These are phyloP conservation scores for Diaporthe aspalathi DNA, from an alignment of 2,329 filamentous ascomycete genomes.

Conservation along the genomic window DNA sequence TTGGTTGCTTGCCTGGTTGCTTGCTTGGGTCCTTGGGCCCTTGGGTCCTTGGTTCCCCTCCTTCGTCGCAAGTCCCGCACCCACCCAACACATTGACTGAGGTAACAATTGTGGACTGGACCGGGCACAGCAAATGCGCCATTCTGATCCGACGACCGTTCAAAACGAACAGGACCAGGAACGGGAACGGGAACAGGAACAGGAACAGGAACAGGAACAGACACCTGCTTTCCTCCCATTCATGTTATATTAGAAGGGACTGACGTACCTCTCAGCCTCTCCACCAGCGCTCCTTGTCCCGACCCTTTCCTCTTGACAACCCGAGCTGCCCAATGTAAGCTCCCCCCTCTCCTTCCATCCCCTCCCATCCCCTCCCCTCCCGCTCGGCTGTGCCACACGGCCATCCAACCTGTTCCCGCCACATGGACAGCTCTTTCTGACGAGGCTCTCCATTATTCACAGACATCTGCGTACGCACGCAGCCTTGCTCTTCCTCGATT, in stretches of 20 bases:
- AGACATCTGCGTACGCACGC: background rate
- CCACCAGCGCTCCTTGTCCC: conserved; percentile 1
- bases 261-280: conserved; percentile 16
- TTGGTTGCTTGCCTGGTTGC: background rate
- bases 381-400: background rate
- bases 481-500: conserved; percentile 12
- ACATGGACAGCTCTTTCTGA: conserved; percentile 11
- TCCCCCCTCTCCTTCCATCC: conserved; percentile 4
- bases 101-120: conserved; percentile 28
- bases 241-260: conserved; percentile 28
- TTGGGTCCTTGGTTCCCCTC: conserved; percentile 1
- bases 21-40: background rate
- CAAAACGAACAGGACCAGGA: no score
- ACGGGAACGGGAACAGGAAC: no score
- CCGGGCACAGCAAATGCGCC: conserved; percentile 24
- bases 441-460: conserved; percentile 5
- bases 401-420: background rate
- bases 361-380: no score
- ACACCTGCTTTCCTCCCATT: conserved; percentile 2
- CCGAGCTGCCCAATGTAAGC: conserved; percentile 28
- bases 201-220: no score
- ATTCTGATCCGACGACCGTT: background rate
- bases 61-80: conserved; percentile 31
- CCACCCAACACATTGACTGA: no score
- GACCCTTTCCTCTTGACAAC: background rate